Base-by-base conservation (phyloP, 306 rosid species). In the Hylodesmum podocarpum region DNA sequence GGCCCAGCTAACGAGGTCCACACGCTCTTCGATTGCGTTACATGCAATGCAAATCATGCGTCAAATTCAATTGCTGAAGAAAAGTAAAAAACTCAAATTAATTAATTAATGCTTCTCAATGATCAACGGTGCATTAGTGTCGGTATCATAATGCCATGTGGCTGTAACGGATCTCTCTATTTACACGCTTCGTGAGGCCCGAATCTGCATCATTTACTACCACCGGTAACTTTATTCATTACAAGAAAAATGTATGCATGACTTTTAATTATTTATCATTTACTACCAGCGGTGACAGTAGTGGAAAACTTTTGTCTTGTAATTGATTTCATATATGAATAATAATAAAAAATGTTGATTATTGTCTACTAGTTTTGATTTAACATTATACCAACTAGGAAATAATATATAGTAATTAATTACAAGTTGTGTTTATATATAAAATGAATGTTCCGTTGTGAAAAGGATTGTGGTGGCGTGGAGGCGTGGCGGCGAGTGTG, bases 71-170 rank as follows among this genome's bases (percentile, higher is more conserved):
- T 66, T 53, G 24, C 24, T 19, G 15, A 58, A 44, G 44, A 72
- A 36, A 59, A 70, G 3, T 16, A 18, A 49, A 49, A 5, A 58
- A 29, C 55, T 24, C 51, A 19, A 58, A 69, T 78, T 70, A 33
- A 18, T 77, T 69, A 21, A 8, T 73, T 15, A 10, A 15, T 67
- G 4, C 40, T 49, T 27, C 66, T 13, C 57, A 44, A 18, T 5
- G 6, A 40, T 51, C 1, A 12, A 57, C 12, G 28, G 27, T 44
- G 36, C 46, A 44, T 57, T 66, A 80, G 10, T 57, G 70, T 80
- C 50, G 66, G 72, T 61, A 25, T 73, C 76, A 66, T 66, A 70
- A 28, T 79, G 11, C 66, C 59, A 66, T 43, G 70, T 43, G 64
- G 55, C 15, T 44, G 22, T 14, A 58, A 25, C 27, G 58, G 22